Base-by-base conservation (phyloP, 2,329 filamentous ascomycete genomes). In the Ceratocystiopsis brevicomis region DNA sequence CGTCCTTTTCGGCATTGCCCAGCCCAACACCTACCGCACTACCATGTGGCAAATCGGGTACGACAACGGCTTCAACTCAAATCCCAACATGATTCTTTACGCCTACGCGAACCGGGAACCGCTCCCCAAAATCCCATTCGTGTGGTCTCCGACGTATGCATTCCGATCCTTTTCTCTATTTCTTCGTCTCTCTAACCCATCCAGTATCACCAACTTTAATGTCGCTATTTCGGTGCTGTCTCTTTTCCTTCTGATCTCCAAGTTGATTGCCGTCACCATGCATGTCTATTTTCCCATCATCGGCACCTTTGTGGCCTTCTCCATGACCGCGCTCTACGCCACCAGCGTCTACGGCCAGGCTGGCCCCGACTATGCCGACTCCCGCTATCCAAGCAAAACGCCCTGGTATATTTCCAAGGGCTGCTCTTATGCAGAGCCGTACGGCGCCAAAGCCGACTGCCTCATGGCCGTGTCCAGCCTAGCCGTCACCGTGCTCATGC, bases 381-480 rank as follows among this genome's bases (percentile, higher is more conserved):
- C 71, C 6, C 57, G 65, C 38, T 69, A 76, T 52, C 70, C 69
- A 6, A 76, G 76, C 52, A 65, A 66, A 21, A 67, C 73, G 21
- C 70, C 80, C 8, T 88, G 82, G 82, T 87, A 86, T 57, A 73
- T 87, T 51, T 69, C 71, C 43, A 75, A 80, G 57, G 73, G 71
- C 48, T 88, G 82, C 61, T 64, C 59, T 43, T 66, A 78, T 35
- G 76, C 77, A 2, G 63, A 62, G 43, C 63, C 67, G 6, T 67
- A 67, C 47, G 60, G 59, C 41, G 68, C 70, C 25, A 64, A 70
- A 40, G 60, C 67, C 44, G 74, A 72, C 52, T 88, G 82, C 57
- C 59, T 66, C 53, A 68, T 81, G 56, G 80, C 81, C 8, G 79
- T 84, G 56, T 71, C 67, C 42, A 66, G 68, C 14, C 79, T 84